These are phyloP conservation scores for Rhododendron simsii DNA, from an alignment of 148 eudicot genomes.

Conservation along the genomic window DNA sequence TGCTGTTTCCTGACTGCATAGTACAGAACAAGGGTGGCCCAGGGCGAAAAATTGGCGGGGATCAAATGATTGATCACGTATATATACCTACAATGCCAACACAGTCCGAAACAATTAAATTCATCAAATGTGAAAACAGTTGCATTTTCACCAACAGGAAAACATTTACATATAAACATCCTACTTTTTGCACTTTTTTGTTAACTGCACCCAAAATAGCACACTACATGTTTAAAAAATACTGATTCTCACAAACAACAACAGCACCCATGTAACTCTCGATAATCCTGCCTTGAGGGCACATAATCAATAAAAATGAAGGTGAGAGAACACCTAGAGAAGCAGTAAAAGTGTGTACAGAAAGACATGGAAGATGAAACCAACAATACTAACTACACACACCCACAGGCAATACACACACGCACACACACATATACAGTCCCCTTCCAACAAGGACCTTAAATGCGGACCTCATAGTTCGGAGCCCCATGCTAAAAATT, in stretches of 20 bases:
- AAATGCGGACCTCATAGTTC: no score
- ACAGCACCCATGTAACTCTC: neutral
- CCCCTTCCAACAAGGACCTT: no score
- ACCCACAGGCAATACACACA: no score
- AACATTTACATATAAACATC: neutral
- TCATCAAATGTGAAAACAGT: slow-evolving; percentile 8
- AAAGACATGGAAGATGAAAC: neutral
- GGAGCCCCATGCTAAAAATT: no score
- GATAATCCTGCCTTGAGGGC: neutral
- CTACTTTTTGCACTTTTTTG: neutral
- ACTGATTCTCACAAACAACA: neutral
- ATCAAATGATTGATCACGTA: slow-evolving; percentile 86
- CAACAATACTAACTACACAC: neutral
- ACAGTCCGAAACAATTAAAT: neutral
- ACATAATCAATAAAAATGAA: neutral
- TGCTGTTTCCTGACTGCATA: slow-evolving; percentile 53
- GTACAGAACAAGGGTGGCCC: slow-evolving; percentile 72
- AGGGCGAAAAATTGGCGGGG: slow-evolving; percentile 54
- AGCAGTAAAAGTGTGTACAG: neutral
- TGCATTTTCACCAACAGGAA: neutral
- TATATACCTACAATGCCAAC: slow-evolving; percentile 51
- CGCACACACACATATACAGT: no score
- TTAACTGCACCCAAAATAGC: neutral
- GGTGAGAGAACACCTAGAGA: neutral
- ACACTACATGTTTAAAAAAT: neutral